Base-by-base conservation (phyloP, 2,329 filamentous ascomycete genomes). In the Taxawa tesnikishii region DNA sequence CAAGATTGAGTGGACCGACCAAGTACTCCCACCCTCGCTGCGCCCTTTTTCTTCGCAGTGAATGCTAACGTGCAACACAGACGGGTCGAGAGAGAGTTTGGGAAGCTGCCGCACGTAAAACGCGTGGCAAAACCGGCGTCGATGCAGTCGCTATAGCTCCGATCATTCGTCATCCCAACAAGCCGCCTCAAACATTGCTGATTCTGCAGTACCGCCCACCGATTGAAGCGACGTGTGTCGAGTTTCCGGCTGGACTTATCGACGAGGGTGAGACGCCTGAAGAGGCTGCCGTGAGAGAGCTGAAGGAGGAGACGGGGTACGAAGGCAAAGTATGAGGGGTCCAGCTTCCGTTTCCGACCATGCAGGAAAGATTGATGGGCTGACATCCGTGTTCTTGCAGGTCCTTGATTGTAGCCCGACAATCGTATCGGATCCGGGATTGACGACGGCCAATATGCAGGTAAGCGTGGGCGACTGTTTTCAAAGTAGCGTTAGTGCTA, bases 381-480 rank as follows among this genome's bases (percentile, higher is more conserved):
- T 17, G n/a, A 14, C 14, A 21, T 19, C 13, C 5, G 50, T 65
- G 37, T 41, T 32, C 35, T 34, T 39, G 23, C 51, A 54, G 41
- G 44, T 62, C 38, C 40, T 51, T 15, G 57, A 58, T 50, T 71
- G 67, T n/a, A 72, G 70, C 23, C 74, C 75, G 6, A 65, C 77
- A 32, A 78, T 82, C 60, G 79, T 75, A 34, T 73, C 75, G 41
- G 78, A 75, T 49, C 70, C 70, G 2, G 70, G 70, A 15, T 55
- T 75, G 59, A 70, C 62, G 34, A 68, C 62, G 34, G 68, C 71
- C 32, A 75, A 72, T 43, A 71, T 75, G 68, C 63, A 71, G 55
- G 50, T 50, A 43, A n/a, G n/a, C n/a, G n/a, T n/a, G n/a, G n/a
- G n/a, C n/a, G n/a, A n/a, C n/a, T n/a, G n/a, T n/a, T n/a, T n/a